Percentiles rank a stretch among this genome's conserved stretches.
phyloP scores from a whole-genome alignment of 305 asterid species.

The Rubia balearica region DNA sequence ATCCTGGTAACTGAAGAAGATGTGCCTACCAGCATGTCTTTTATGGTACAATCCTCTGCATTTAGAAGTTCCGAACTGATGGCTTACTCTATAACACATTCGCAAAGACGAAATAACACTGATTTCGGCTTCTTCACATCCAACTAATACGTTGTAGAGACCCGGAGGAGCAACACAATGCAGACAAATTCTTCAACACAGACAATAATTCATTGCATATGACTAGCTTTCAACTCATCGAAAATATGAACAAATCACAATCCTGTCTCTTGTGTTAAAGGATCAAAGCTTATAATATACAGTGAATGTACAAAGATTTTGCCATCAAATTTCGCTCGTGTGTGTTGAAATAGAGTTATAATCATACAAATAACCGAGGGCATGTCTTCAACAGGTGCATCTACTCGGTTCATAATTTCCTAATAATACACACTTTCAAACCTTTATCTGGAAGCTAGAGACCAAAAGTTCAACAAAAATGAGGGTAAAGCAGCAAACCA shows the following conservation, averaged over 20 bases:
- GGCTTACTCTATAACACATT: background rate
- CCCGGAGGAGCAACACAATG: background rate
- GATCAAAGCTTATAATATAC: constrained; percentile 12
- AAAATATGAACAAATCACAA: background rate
- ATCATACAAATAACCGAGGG: constrained; percentile 12
- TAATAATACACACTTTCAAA: background rate
- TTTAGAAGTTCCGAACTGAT: too few relatives aligned
- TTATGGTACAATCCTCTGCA: too few relatives aligned
- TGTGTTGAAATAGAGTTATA: background rate
- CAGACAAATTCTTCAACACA: background rate
- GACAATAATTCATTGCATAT: too few relatives aligned
- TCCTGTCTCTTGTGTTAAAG: background rate
- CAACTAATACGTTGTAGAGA: background rate
- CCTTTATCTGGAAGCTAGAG: constrained; percentile 33
- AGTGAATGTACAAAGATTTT: constrained; percentile 11
- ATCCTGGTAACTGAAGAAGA: too few relatives aligned
- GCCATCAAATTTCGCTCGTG: constrained; percentile 9
- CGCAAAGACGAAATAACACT: background rate
- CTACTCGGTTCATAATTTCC: background rate
- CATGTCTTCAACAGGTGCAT: background rate
- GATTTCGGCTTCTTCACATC: background rate
- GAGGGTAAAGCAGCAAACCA: constrained; percentile 50
- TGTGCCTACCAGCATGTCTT: too few relatives aligned
- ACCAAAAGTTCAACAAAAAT: constrained; percentile 43
- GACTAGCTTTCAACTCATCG: background rate